Base-by-base conservation (phyloP, 192 early-diverging fungal species). In the Coemansia sp. region DNA sequence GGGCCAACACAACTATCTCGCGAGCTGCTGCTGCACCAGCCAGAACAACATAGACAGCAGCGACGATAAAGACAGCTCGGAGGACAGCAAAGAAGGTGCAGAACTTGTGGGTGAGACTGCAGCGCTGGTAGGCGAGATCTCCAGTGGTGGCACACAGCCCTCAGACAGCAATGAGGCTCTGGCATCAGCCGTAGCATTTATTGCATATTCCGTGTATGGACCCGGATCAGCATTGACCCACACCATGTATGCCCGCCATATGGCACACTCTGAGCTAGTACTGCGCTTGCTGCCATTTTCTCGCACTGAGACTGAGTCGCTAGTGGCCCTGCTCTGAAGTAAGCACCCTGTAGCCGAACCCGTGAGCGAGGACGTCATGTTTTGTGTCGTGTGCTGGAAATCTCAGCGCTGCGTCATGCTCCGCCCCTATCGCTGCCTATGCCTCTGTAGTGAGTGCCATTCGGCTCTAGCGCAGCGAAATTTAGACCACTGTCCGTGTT, bases 401-500 rank as follows among this genome's bases (percentile, higher is more conserved):
- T 75, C 70, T 27, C 38, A 67, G 37, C 81, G 81, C 3, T 73
- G 69, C 6, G 70, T 83, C 9, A 77, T 83, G 81, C 76, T 83
- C 27, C 81, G 73, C 7, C 81, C 81, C 0, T 83, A 76, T 44
- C 71, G 81, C 29, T 83, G 81, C 37, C 61, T 83, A 63, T 83
- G 76, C 36, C 53, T 83, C 51, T 83, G 76, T 65, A 78, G 78
- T 25, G 81, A 83, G 14, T 83, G 81, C 34, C 75, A 76, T 1
- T 29, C 50, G 25, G 73, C 81, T 11, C 62, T 83, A 62, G 81
- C 67, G 0, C 70, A 68, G n/a, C 75, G 81, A 17, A 69, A 55
- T 37, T 83, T 83, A 73, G 81, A 72, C 58, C 81, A 78, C 42
- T 83, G 81, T 21, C 76, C 81, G 23, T 83, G 81, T 45, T 83